Evolutionary conservation across 192 early-diverging fungal genomes (phyloP), one percentile per base, ranked within the genome.

Genomic region (Backusella mclennaniae): DNA sequence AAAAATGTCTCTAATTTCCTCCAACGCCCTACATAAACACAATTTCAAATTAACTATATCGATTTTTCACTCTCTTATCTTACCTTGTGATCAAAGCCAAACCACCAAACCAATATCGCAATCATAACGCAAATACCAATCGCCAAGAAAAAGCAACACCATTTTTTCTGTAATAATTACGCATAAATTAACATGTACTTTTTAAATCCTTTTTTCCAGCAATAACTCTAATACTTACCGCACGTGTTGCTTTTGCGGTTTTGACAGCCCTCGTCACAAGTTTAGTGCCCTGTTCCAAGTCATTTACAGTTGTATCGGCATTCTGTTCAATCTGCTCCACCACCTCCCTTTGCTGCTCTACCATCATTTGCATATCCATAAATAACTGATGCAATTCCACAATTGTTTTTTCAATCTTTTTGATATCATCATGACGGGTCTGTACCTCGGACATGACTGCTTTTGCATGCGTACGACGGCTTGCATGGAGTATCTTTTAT

Each of bases 361-460:
- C 93, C 23, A 95, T 80, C 21, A 94, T 91, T 67, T 92, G 86
- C 93, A 96, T 95, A 75, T 96, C 95, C 69, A 92, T 89, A 74
- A 95, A 96, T 56, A 96, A 84, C 84, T 95, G 90, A 81, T 93
- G 92, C 23, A 96, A 84, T 89, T 96, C 95, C 89, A 94, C 73
- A 71, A 96, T 94, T 14, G 90, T 92, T 77, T 92, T 92, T 85
- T 96, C 94, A 79, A 96, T 95, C 81, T 90, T 87, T 73, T 93
- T 86, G 63, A 96, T 93, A 77, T 96, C 95, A 71, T 91, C 84
- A 77, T 96, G 95, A 59, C 93, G 83, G 73, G 90, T 84, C 83
- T 96, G 94, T 52, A 96, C 94, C 81, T 95, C 94, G 17, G 86
- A 73, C 33, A 96, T 81, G 17, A 92, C 95, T 42, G 87, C 86